Evolutionary conservation across 2,329 filamentous ascomycete genomes (phyloP), one percentile per base, ranked within the genome.

Genomic region (Sclerotinia sclerotiorum): DNA sequence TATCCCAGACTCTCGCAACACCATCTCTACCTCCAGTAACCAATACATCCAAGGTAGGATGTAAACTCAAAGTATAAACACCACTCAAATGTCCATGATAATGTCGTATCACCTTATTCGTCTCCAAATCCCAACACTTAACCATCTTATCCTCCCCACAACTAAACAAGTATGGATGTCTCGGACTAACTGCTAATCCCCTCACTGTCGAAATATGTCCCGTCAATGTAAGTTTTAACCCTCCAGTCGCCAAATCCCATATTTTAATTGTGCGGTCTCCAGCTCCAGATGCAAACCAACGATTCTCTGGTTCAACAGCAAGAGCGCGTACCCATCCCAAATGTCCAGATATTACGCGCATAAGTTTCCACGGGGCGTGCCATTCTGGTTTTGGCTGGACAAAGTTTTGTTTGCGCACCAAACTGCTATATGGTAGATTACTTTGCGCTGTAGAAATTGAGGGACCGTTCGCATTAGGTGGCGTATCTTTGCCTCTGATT

Each of bases 61-160:
- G 95, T n/a, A 99, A 82, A 2, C 91, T 87, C 7, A 99, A 83
- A 0, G 94, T 94, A 81, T 99, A 99, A 5, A 99, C 95, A 72
- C 95, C 95, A 74, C 92, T 97, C 29, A 99, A 83, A 81, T 99
- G 95, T 24, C 96, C 96, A 79, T 99, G 95, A 79, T 98, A 99
- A 80, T 97, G 93, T 51, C 94, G 88, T 77, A 98, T 97, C 70
- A 99, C 95, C 80, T 97, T 97, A 83, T 99, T 99, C n/a, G 94
- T 97, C 80, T 99, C 95, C 73, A 99, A 82, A 82, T 99, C 95
- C 95, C 95, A 99, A 81, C 95, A 99, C 81, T 99, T 99, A 71
- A 99, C 95, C 94, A 97, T 97, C 83, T 99, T 99, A 79, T 99
- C 95, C 80, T 99, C 95, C 69, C 93, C 96, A 77, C 95, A 99